Evolutionary conservation across 176 grass and related monocot genomes (phyloP), one percentile per base, ranked within the genome.

Genomic region (Olyra latifolia): DNA sequence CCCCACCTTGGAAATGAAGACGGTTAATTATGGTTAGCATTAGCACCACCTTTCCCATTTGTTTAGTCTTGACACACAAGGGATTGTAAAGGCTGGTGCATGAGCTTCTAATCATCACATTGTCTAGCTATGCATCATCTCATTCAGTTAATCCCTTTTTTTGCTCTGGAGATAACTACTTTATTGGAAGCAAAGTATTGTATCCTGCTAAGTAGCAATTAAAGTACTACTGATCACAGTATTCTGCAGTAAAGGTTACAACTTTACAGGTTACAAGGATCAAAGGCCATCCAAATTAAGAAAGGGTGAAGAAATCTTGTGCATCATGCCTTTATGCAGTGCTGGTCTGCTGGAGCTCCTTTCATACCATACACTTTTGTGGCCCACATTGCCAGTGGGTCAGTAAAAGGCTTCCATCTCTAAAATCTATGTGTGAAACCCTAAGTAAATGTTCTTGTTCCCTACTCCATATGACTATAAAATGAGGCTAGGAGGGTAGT

Each of bases 51-150:
- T 72, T 66, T 86, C 10, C 60, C 10, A 66, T 66, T 80, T 74
- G 60, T 80, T 86, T 80, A 80, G 40, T 74, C 69, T 86, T 86
- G 69, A 19, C 49, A 38, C 76, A 67, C 27, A 80, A 79, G 69
- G 60, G 13, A 24, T 10, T 17, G 48, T 10, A 74, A 80, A 77
- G 58, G 47, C 40, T 66, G 14, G 0, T 45, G 66, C 59, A 47
- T 73, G 84, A 74, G 39, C 68, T 66, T 35, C 59, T 74, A 66
- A 80, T 74, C 50, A 86, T 74, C 57, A 74, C 49, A 23, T 46
- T 80, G 23, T 41, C 38, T 80, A 69, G 49, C 52, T 42, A 52
- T 13, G 29, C 13, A 20, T 68, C 7, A 20, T 80, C 10, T 80
- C 48, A 55, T 55, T 43, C 48, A 57, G n/a, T 4, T 45, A 64